Percentiles rank a stretch among this genome's conserved stretches.
These are phyloP conservation scores for Ophiostoma fasciatum DNA, from an alignment of 2,329 filamentous ascomycete genomes.

Conservation along the genomic window DNA sequence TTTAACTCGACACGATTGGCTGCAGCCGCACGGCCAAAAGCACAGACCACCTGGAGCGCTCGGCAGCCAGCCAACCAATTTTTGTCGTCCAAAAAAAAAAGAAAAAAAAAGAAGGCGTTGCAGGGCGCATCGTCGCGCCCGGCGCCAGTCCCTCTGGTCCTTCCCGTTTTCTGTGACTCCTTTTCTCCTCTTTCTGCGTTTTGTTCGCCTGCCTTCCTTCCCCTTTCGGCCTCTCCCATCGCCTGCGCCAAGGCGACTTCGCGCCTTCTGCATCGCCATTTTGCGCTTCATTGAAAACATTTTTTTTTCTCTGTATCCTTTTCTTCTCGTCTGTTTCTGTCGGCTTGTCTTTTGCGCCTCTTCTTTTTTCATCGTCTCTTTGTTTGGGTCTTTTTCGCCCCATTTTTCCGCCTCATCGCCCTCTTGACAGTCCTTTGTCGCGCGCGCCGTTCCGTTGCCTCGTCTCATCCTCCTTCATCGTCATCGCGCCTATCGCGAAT, in stretches of 20 bases:
- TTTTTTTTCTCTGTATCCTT: neutral
- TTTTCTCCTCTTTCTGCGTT: neutral
- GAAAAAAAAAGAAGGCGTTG: too few relatives aligned
- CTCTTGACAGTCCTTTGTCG: too few relatives aligned
- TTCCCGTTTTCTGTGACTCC: neutral
- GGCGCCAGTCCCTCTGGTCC: too few relatives aligned
- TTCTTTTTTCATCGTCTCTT: neutral
- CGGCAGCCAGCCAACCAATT: too few relatives aligned
- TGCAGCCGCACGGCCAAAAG: too few relatives aligned
- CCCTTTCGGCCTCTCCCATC: neutral
- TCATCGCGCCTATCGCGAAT: too few relatives aligned
- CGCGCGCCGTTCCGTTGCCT: too few relatives aligned
- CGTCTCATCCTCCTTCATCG: too few relatives aligned
- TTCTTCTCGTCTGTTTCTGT: neutral
- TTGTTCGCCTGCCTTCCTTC: neutral
- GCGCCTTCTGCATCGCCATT: slow-evolving; percentile 1
- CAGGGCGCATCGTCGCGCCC: too few relatives aligned
- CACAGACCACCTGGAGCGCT: too few relatives aligned
- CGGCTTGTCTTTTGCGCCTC: neutral
- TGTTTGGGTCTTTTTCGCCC: neutral
- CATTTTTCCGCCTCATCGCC: neutral
- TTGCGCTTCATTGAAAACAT: neutral
- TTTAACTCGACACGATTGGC: too few relatives aligned
- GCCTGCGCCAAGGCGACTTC: neutral
- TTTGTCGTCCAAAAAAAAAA: too few relatives aligned